Evolutionary conservation across 2,329 filamentous ascomycete genomes (phyloP).

Genomic region (Neofusicoccum sp.): DNA sequence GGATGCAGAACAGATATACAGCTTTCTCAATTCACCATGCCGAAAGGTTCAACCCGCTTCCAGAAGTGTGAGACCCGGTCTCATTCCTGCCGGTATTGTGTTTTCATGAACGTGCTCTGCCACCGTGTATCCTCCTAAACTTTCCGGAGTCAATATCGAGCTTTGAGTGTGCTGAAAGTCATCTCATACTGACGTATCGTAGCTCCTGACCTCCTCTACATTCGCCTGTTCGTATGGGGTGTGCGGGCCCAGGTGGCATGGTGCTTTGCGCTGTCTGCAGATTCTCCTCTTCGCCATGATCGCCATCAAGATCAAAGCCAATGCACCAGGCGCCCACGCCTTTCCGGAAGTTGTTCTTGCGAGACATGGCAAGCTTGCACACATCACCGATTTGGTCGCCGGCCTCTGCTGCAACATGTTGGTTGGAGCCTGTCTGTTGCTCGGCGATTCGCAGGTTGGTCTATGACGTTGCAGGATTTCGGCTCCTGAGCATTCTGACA

Average conservation of each 20-base stretch:
- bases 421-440: slow-evolving; percentile 53
- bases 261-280: slow-evolving; percentile 17
- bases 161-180: slow-evolving; percentile 22
- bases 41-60: slow-evolving; percentile 51
- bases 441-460: slow-evolving; percentile 46
- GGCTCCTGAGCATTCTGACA: neutral
- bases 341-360: slow-evolving; percentile 54
- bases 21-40: slow-evolving; percentile 42
- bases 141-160: neutral
- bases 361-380: slow-evolving; percentile 44
- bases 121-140: slow-evolving; percentile 28
- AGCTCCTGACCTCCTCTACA: slow-evolving; percentile 19
- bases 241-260: slow-evolving; percentile 19
- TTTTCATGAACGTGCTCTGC: slow-evolving; percentile 52
- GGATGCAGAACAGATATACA: slow-evolving; percentile 32
- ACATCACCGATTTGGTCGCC: slow-evolving; percentile 53
- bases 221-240: slow-evolving; percentile 32
- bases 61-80: slow-evolving; percentile 44
- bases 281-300: slow-evolving; percentile 20
- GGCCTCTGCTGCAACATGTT: slow-evolving; percentile 57
- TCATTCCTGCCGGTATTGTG: slow-evolving; percentile 49
- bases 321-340: slow-evolving; percentile 45
- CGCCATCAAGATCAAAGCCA: slow-evolving; percentile 19
- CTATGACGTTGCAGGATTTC: neutral
- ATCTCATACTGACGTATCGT: neutral